phyloP scores from a whole-genome alignment of 2,329 filamentous ascomycete genomes.

The Colletotrichum falcatum region DNA sequence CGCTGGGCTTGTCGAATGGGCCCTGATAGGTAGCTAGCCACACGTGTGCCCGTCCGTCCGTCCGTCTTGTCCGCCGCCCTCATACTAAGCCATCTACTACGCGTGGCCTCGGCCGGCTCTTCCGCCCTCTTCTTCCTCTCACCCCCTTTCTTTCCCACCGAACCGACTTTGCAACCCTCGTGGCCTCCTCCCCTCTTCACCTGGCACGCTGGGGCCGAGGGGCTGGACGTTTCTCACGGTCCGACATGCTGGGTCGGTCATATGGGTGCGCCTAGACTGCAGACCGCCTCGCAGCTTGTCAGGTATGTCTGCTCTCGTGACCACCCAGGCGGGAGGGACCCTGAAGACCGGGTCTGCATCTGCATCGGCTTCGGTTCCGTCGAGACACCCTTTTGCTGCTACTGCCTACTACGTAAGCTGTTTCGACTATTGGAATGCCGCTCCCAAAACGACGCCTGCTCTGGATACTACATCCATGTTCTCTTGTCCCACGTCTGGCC shows the following conservation, averaged over 20 bases:
- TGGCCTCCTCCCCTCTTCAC: neutral
- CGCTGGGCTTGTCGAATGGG: too few species aligned
- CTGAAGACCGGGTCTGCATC: conserved; percentile 36
- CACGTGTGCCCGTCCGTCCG: too few species aligned
- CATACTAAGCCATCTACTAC: neutral
- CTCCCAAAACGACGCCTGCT: neutral
- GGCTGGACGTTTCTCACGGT: conserved; percentile 12
- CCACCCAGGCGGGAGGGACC: conserved; percentile 35
- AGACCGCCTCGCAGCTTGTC: conserved; percentile 39
- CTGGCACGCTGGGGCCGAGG: conserved; percentile 6
- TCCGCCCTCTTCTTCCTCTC: neutral
- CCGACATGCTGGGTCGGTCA: conserved; percentile 20
- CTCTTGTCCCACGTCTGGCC: neutral
- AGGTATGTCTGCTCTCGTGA: conserved; percentile 33
- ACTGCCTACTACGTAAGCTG: neutral
- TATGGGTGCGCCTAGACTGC: conserved; percentile 27
- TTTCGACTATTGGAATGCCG: neutral
- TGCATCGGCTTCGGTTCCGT: conserved; percentile 33
- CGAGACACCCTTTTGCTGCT: neutral
- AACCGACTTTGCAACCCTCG: neutral
- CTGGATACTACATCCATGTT: neutral
- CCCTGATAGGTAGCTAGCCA: too few species aligned
- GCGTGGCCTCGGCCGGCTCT: neutral
- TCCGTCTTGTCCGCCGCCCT: too few species aligned
- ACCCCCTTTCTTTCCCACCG: too few species aligned